A percentile compares a stretch with the other conserved stretches of the same genome.
These are phyloP conservation scores for Aspergillus bombycis DNA, from an alignment of 2,329 filamentous ascomycete species.

Conservation along the genomic window DNA sequence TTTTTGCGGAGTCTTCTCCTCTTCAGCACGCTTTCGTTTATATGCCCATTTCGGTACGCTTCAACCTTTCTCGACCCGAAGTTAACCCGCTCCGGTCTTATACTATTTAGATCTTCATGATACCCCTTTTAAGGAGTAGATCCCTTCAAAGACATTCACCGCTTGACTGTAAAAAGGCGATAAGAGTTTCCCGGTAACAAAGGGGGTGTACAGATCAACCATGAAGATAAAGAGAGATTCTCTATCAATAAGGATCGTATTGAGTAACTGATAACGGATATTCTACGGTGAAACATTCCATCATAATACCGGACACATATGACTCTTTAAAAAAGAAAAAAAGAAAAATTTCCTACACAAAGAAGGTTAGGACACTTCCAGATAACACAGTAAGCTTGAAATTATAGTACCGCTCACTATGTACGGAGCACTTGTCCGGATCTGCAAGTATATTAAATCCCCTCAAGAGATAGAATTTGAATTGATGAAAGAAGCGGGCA, in stretches of 20 bases:
- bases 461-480: not conserved
- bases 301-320: not conserved
- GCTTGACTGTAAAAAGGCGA: not conserved
- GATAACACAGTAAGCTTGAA: not conserved
- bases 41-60: not conserved
- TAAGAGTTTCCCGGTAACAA: not conserved
- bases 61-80: not conserved
- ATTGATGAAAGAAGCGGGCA: not conserved
- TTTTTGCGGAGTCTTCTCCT: not conserved
- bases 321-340: not conserved
- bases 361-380: not conserved
- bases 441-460: conserved; percentile 2
- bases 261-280: not conserved
- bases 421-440: not conserved
- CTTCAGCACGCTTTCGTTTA: not conserved
- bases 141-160: not conserved
- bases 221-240: not conserved
- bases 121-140: not conserved
- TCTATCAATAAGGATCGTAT: not conserved
- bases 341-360: not conserved
- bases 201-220: not conserved
- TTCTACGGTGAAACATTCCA: not conserved
- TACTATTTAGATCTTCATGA: not conserved
- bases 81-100: not conserved
- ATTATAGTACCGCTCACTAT: not conserved